A percentile compares a stretch with the other conserved stretches of the same genome.
These are phyloP conservation scores for Plasmopara halstedii DNA, from an alignment of 352 stramenopile species.

Conservation along the genomic window DNA sequence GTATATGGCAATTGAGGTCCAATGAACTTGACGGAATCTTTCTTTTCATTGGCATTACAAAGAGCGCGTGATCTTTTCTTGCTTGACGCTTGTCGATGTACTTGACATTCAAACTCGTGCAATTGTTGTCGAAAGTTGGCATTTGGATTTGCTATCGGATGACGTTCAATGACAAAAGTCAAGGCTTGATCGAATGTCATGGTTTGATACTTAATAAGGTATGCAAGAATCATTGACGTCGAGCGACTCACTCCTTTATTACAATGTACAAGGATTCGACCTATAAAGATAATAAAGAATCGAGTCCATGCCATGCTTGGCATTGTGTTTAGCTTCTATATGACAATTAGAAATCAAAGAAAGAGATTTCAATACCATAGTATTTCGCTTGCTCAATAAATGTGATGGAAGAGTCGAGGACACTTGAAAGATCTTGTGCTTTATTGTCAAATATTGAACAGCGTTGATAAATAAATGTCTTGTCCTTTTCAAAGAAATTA, in stretches of 20 bases:
- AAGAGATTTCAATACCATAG: constrained; percentile 57
- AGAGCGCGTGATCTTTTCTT: constrained; percentile 20
- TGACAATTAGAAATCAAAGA: background rate
- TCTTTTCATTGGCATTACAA: constrained; percentile 13
- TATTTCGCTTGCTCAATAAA: constrained; percentile 90
- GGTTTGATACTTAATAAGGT: constrained; percentile 81
- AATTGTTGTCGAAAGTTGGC: constrained; percentile 61
- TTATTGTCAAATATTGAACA: constrained; percentile 88
- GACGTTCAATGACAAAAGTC: constrained; percentile 39
- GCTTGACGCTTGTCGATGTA: constrained; percentile 22
- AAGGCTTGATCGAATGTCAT: constrained; percentile 69
- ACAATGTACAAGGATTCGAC: constrained; percentile 87
- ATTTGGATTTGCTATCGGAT: constrained; percentile 66
- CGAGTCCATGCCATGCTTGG: constrained; percentile 26
- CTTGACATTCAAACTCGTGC: constrained; percentile 39
- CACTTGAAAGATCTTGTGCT: constrained; percentile 76
- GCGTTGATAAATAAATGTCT: constrained; percentile 65
- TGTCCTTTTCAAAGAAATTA: constrained; percentile 90
- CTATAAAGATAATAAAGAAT: constrained; percentile 23
- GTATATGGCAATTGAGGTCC: constrained; percentile 49
- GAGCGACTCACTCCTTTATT: constrained; percentile 88
- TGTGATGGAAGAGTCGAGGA: constrained; percentile 74
- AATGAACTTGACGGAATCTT: constrained; percentile 28
- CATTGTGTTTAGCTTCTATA: constrained; percentile 22
- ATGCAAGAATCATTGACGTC: constrained; percentile 83